Base-by-base conservation (phyloP, 768 basidiomycete species). In the Tulasnella sp. region DNA sequence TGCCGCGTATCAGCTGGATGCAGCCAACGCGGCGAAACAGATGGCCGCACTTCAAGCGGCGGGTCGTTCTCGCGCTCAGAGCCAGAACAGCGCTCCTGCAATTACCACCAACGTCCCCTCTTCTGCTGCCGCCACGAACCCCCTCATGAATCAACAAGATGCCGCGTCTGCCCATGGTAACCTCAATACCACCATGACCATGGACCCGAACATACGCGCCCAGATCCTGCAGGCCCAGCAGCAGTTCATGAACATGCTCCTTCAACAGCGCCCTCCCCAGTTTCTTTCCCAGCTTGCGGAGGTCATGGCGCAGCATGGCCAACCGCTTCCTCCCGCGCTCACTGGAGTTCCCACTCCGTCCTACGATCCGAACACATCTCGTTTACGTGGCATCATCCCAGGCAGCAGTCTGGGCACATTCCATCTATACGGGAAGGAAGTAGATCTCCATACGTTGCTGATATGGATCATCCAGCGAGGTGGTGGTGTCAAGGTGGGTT, bases 401-500 rank as follows among this genome's bases (percentile, higher is more conserved):
- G 78, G 81, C 10, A 66, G 73, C 9, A 84, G 85, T 62, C 64
- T 76, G 10, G 88, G 89, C 30, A 71, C 76, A 42, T 75, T 90
- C 68, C 79, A 80, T 49, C 66, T 91, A 19, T 84, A 81, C 2
- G 85, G 84, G 17, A 84, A 78, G 68, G 86, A 89, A 64, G 71
- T 91, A 46, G 83, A 86, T 67, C 69, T 91, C n/a, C 82, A 84
- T 69, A 84, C 76, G 66, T 70, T 91, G 9, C 90, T 84, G 82
- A 75, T 74, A 11, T 62, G 79, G 43, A 83, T 86, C 46, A 71
- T 72, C 59, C 76, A 80, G 63, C 65, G 71, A 34, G 88, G 89
- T 24, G 87, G 87, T 27, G 73, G 74, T 17, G 68, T 71, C 62
- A 79, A 76, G 66, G 88, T 88, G 71, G 66, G 78, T 65, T 15